Percentiles rank a stretch among this genome's conserved stretches.
These are phyloP conservation scores for Trichoderma citrinoviride DNA, from an alignment of 2,329 filamentous ascomycete genomes.

Conservation along the genomic window DNA sequence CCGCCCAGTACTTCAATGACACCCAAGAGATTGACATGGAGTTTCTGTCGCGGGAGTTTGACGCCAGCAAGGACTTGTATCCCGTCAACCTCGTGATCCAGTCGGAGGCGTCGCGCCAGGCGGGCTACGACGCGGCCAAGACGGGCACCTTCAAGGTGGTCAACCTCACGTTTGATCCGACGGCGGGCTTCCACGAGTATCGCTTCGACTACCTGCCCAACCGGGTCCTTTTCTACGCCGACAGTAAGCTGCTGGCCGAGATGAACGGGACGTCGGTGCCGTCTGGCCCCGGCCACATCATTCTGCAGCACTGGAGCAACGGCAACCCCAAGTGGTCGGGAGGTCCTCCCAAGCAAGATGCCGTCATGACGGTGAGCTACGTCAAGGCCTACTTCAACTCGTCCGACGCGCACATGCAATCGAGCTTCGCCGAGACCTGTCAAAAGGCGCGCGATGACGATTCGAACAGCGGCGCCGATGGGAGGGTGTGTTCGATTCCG, in stretches of 20 bases:
- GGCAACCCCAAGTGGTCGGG: constrained; percentile 69
- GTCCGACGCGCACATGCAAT: constrained; percentile 39
- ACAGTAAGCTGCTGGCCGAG: constrained; percentile 54
- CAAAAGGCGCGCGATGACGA: background rate
- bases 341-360: constrained; percentile 64
- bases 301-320: constrained; percentile 77
- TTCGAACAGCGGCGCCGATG: constrained; percentile 3
- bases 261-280: constrained; percentile 60
- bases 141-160: constrained; percentile 58
- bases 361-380: constrained; percentile 63
- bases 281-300: constrained; percentile 59
- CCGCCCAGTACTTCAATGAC: constrained; percentile 67
- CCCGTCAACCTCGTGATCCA: constrained; percentile 75
- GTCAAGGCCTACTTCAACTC: constrained; percentile 81
- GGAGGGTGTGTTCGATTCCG: constrained; percentile 29
- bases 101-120: constrained; percentile 55
- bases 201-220: constrained; percentile 70
- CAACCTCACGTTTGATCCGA: constrained; percentile 64
- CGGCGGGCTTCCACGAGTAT: constrained; percentile 69
- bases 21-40: constrained; percentile 81
- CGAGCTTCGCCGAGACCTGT: constrained; percentile 22
- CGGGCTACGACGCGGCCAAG: constrained; percentile 60
- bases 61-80: constrained; percentile 47
- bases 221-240: constrained; percentile 66
- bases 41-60: constrained; percentile 67